Conservation (phyloP, 163 green algal genomes). For the Scenedesmus sp. region DNA sequence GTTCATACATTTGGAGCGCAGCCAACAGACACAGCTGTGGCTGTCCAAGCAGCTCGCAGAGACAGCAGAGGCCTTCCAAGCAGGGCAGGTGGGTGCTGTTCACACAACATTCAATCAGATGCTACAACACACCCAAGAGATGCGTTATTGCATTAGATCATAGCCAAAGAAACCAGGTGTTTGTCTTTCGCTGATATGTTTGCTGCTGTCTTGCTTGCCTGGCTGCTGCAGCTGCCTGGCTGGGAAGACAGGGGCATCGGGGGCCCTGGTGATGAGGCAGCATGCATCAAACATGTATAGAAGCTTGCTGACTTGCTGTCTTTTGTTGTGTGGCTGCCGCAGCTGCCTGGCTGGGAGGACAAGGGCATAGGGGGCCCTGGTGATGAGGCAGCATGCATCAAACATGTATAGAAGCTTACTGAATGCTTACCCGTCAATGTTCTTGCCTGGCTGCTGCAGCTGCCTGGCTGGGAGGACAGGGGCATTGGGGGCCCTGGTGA, state of each 20-base stretch:
- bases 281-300: neutral
- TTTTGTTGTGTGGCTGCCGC: neutral
- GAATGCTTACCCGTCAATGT: neutral
- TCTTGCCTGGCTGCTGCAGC: neutral
- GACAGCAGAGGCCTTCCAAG: no score
- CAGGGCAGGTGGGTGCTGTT: no score
- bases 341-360: conserved; percentile 88
- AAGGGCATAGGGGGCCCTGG: conserved; percentile 61
- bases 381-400: conserved; percentile 27
- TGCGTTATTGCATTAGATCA: no score
- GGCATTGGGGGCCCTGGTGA: conserved; percentile 58
- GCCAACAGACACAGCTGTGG: no score
- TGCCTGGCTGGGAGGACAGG: conserved; percentile 88
- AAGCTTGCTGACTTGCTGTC: neutral
- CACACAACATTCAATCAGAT: no score
- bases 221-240: conserved; percentile 53
- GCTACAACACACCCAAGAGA: no score
- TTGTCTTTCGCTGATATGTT: neutral
- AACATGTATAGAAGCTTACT: neutral
- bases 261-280: neutral
- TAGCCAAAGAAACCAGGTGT: neutral
- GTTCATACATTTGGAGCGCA: no score
- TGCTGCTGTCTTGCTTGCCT: neutral
- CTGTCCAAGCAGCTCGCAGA: no score
- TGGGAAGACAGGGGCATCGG: conserved; percentile 90